Evolutionary conservation across 2,329 filamentous ascomycete species (phyloP).

Genomic region (Neofusicoccum sp.): DNA sequence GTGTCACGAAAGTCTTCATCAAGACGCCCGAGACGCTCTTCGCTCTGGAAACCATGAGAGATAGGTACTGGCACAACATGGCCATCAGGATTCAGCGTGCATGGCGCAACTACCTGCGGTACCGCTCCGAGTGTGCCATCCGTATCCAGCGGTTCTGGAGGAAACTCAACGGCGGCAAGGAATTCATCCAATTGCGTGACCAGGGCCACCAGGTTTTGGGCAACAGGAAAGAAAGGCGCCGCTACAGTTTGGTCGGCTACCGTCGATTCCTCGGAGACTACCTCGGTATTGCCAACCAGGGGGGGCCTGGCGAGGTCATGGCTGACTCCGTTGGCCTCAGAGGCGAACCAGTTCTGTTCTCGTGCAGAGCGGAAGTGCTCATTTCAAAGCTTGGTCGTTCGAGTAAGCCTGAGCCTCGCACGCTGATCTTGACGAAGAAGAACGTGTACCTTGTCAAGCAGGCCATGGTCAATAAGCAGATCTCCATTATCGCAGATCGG

Average conservation of each 20-base stretch:
- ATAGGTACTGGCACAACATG: slow-evolving; percentile 99
- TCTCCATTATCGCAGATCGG: slow-evolving; percentile 77
- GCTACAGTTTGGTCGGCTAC: slow-evolving; percentile 88
- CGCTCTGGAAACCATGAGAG: slow-evolving; percentile 94
- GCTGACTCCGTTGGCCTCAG: slow-evolving; percentile 70
- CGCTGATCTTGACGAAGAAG: slow-evolving; percentile 77
- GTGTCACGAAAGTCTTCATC: slow-evolving; percentile 95
- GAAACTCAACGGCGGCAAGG: slow-evolving; percentile 84
- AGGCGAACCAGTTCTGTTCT: slow-evolving; percentile 79
- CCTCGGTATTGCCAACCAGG: slow-evolving; percentile 77
- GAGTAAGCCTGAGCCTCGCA: slow-evolving; percentile 86
- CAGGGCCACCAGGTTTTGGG: slow-evolving; percentile 79
- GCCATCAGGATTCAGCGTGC: slow-evolving; percentile 94
- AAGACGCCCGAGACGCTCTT: slow-evolving; percentile 97
- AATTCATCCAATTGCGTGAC: slow-evolving; percentile 84
- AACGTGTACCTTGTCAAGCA: slow-evolving; percentile 90
- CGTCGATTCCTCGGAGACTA: slow-evolving; percentile 94
- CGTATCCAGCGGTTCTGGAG: slow-evolving; percentile 95
- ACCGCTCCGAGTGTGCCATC: slow-evolving; percentile 86
- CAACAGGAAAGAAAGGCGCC: slow-evolving; percentile 83
- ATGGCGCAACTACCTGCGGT: slow-evolving; percentile 93
- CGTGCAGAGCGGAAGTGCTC: slow-evolving; percentile 83
- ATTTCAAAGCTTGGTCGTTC: slow-evolving; percentile 95
- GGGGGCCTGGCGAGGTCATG: slow-evolving; percentile 77
- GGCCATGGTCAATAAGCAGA: slow-evolving; percentile 74